Evolutionary conservation across 129 eudicot species (phyloP).

Genomic region (Silybum marianum): DNA sequence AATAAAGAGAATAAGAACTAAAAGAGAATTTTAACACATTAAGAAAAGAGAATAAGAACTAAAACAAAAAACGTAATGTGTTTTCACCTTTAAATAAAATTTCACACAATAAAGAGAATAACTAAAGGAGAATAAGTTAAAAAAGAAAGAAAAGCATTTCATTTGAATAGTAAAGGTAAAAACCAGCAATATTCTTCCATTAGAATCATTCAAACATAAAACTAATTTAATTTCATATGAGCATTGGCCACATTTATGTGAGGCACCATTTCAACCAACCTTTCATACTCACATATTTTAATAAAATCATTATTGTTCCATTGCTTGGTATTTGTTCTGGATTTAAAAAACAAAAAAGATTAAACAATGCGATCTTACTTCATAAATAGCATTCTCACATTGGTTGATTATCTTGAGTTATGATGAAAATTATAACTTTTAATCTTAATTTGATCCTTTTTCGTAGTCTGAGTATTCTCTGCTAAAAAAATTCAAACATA

Average conservation of each 20-base stretch:
- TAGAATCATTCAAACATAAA: conserved; percentile 4
- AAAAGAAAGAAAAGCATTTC: too few relatives aligned
- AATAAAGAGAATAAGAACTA: neutral
- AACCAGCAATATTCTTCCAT: neutral
- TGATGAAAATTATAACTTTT: neutral
- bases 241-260: neutral
- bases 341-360: too few relatives aligned
- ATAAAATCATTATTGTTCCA: too few relatives aligned
- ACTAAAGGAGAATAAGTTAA: neutral
- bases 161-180: neutral
- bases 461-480: neutral
- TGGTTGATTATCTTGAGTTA: neutral
- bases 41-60: too few relatives aligned
- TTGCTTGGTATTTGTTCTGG: neutral
- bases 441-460: neutral
- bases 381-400: neutral
- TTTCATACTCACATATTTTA: too few relatives aligned
- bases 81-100: neutral
- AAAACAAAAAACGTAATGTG: too few relatives aligned
- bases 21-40: neutral
- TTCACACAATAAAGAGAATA: neutral
- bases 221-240: neutral
- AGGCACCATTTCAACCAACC: neutral
- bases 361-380: neutral
- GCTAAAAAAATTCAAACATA: neutral